Evolutionary conservation across 495 filamentous ascomycete species (phyloP).

Genomic region (Talaromyces liani): DNA sequence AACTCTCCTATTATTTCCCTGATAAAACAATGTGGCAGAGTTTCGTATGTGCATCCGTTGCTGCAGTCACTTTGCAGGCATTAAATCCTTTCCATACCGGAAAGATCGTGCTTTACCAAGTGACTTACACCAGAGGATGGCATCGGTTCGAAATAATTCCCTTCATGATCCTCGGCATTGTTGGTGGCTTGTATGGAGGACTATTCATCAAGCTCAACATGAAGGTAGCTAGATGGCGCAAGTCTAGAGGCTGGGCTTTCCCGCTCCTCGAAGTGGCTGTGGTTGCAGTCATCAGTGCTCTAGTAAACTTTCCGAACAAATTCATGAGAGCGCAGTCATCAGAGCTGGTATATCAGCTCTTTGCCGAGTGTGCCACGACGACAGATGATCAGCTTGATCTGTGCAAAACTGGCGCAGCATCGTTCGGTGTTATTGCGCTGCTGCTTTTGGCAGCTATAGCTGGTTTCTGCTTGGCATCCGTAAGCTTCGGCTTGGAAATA

Average conservation of each 20-base stretch:
- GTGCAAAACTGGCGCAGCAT: conserved; percentile 67
- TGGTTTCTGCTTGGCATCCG: conserved; percentile 75
- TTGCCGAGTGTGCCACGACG: conserved; percentile 76
- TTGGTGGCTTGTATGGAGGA: conserved; percentile 88
- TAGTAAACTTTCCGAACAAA: conserved; percentile 90
- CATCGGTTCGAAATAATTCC: conserved; percentile 92
- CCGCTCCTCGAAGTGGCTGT: conserved; percentile 71
- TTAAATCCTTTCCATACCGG: conserved; percentile 93
- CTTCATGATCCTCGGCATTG: conserved; percentile 76
- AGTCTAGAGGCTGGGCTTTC: conserved; percentile 42
- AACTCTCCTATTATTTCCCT: conserved; percentile 96
- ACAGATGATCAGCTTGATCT: conserved; percentile 79
- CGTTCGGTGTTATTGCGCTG: conserved; percentile 68
- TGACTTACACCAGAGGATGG: conserved; percentile 88
- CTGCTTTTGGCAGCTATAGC: conserved; percentile 72
- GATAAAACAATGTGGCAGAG: conserved; percentile 99
- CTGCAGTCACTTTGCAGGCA: conserved; percentile 85
- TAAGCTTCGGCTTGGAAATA: conserved; percentile 95
- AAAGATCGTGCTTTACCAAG: conserved; percentile 94
- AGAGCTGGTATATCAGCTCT: conserved; percentile 85
- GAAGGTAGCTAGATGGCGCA: conserved; percentile 75
- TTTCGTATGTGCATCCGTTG: conserved; percentile 98
- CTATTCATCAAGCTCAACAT: conserved; percentile 95
- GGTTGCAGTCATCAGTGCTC: conserved; percentile 69
- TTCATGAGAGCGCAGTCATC: conserved; percentile 92